Evolutionary conservation across 345 rosid species (phyloP).

Genomic region (Pistacia vera): DNA sequence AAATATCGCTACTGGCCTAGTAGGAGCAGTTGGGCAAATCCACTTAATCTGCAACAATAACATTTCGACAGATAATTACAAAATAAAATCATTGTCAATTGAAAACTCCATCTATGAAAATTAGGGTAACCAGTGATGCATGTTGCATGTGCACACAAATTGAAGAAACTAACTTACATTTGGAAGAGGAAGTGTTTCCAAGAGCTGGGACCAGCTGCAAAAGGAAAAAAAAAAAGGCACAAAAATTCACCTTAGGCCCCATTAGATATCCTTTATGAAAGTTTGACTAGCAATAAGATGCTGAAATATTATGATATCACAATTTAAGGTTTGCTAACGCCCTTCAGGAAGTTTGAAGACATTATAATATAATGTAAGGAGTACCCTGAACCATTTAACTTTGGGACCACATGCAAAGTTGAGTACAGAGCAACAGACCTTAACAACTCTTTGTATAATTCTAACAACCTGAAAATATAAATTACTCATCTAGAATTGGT

Average conservation of each 20-base stretch:
- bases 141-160: conserved; percentile 4
- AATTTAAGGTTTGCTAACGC: conserved; percentile 2
- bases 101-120: not conserved
- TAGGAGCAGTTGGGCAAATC: conserved; percentile 91
- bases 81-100: not conserved
- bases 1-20: conserved; percentile 60
- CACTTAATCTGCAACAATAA: conserved; percentile 60
- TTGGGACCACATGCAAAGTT: conserved; percentile 30
- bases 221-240: conserved; percentile 20
- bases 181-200: conserved; percentile 71
- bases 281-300: conserved; percentile 4
- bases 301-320: conserved; percentile 19
- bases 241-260: conserved; percentile 18
- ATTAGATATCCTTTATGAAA: not conserved
- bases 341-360: not conserved
- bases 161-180: conserved; percentile 49
- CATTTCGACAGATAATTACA: conserved; percentile 11
- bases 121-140: conserved; percentile 11
- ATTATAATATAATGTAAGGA: conserved; percentile 17
- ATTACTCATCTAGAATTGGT: conserved; percentile 10
- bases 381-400: not conserved
- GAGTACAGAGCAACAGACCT: conserved; percentile 16
- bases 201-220: conserved; percentile 71
- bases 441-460: conserved; percentile 6
- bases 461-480: conserved; percentile 16